Percentiles rank a stretch among this genome's conserved stretches.
phyloP scores from a whole-genome alignment of 1,139 yeast genomes.

The Pichia terricola region DNA sequence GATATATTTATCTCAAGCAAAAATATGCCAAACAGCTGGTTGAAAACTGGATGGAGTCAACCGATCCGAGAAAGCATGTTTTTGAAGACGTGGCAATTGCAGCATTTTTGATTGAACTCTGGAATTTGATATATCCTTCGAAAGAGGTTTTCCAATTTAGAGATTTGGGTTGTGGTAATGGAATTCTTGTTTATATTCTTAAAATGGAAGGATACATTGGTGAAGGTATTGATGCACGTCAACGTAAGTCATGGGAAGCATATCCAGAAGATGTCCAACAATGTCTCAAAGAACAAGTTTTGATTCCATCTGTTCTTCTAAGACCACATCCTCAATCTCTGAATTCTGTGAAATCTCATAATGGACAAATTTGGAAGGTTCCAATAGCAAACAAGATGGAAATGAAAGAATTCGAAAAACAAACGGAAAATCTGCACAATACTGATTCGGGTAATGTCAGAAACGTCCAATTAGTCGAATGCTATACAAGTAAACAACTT shows the following conservation, averaged over 20 bases:
- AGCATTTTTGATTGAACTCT: conserved; percentile 83
- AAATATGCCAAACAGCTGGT: conserved; percentile 70
- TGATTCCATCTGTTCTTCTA: conserved; percentile 63
- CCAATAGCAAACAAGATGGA: conserved; percentile 24
- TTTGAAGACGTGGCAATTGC: conserved; percentile 96
- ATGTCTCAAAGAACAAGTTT: conserved; percentile 60
- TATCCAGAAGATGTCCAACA: conserved; percentile 57
- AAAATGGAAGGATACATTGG: conserved; percentile 75
- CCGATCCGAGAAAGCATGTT: conserved; percentile 93
- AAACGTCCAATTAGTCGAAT: conserved; percentile 31
- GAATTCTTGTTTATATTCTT: conserved; percentile 69
- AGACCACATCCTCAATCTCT: conserved; percentile 55
- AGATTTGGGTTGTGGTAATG: conserved; percentile 95
- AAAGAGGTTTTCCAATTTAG: conserved; percentile 55
- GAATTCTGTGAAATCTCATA: conserved; percentile 47
- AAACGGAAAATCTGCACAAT: not conserved
- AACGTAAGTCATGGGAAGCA: conserved; percentile 76
- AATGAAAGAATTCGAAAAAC: not conserved
- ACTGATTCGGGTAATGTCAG: conserved; percentile 3
- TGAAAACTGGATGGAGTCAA: conserved; percentile 83
- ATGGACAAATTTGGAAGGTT: conserved; percentile 53
- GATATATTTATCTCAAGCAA: conserved; percentile 72
- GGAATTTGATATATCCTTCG: conserved; percentile 53
- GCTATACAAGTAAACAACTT: conserved; percentile 40
- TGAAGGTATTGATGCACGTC: conserved; percentile 81